Evolutionary conservation across 176 grass and related monocot species (phyloP), one percentile per base, ranked within the genome.

Genomic region (Aegilops tauschii): DNA sequence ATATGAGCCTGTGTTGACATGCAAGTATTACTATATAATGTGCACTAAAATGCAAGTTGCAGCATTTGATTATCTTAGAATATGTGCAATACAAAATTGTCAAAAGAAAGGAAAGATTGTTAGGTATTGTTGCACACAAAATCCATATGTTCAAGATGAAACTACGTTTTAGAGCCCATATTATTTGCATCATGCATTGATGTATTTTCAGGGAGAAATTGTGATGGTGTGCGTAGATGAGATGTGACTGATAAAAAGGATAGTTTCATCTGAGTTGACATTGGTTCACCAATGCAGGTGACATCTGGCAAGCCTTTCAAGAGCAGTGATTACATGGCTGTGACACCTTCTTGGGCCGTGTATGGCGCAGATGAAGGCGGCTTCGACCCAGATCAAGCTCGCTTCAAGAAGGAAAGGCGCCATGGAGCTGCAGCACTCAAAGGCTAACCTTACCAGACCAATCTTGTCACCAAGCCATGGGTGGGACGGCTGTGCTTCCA

Each of bases 361-460:
- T 99, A 99, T 61, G 94, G 94, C 29, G 94, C 97, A 2, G 87
- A 91, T 0, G 94, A 96, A 88, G 94, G 94, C 68, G 97, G 97
- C 54, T 99, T 96, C 16, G 97, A 99, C 72, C 97, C 97, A 31
- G 94, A 93, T 80, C 94, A 99, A 82, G 90, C 93, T 88, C 94
- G 97, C 71, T 96, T 80, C 76, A 99, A 90, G 84, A 99, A 99
- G 79, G 94, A 99, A 90, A 99, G 94, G 78, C 97, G 94, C 13
- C 97, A 99, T 69, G 89, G 94, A 61, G 65, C 92, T 66, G 86
- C 89, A 52, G 92, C 67, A n/a, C 40, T 87, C 11, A 91, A 79
- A 87, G 82, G 66, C 34, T 87, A 81, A 71, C 5, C 86, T 87
- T 80, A n/a, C n/a, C n/a, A n/a, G 76, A 79, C 63, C 87, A 84